phyloP scores from a whole-genome alignment of 208 protist genomes.

The Trichomonas gallinae region DNA sequence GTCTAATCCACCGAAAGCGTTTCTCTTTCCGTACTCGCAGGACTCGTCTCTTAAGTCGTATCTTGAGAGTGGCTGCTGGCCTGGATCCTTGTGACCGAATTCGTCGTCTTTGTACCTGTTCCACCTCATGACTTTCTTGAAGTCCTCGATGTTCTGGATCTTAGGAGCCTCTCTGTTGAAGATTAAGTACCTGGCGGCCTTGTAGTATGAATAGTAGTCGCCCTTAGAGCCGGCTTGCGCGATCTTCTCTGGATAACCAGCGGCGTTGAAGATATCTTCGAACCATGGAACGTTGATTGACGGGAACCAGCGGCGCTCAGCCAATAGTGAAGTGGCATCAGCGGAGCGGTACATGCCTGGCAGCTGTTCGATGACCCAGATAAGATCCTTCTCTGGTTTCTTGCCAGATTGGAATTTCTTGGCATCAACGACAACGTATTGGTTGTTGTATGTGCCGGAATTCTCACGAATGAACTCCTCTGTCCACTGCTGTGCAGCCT shows the following conservation, averaged over 20 bases:
- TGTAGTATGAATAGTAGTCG: neutral
- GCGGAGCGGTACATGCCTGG: neutral
- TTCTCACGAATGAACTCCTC: neutral
- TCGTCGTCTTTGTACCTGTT: neutral
- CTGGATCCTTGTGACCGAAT: neutral
- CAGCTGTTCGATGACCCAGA: neutral
- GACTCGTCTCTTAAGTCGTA: neutral
- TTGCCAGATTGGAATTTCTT: neutral
- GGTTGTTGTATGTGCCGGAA: slow-evolving; percentile 22
- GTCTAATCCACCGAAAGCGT: neutral
- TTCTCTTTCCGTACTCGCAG: neutral
- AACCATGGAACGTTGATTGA: neutral
- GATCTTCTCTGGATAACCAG: neutral
- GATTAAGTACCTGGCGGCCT: neutral
- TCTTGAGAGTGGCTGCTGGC: neutral
- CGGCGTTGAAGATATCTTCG: neutral
- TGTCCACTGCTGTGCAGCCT: neutral
- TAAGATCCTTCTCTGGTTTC: neutral
- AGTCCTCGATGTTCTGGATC: neutral
- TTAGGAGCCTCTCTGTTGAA: neutral
- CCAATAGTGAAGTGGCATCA: neutral
- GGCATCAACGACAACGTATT: neutral
- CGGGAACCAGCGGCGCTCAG: neutral
- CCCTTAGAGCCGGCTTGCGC: neutral
- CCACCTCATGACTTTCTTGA: neutral